A percentile compares a stretch with the other conserved stretches of the same genome.
phyloP scores from a whole-genome alignment of 768 basidiomycete genomes.

The Tylopilus felleus region DNA sequence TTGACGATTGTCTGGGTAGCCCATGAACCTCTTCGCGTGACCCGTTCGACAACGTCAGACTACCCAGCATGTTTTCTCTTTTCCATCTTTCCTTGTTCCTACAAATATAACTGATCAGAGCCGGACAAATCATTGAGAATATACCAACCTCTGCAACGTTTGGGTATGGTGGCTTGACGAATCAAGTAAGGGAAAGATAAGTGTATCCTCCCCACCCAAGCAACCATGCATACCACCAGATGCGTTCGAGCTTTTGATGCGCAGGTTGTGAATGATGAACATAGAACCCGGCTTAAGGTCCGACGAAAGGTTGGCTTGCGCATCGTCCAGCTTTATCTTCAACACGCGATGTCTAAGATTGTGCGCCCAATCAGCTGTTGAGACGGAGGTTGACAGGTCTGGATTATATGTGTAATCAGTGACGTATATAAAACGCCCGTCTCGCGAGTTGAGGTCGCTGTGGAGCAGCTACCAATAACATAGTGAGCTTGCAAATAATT shows the following conservation, averaged over 20 bases:
- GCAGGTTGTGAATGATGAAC: constrained; percentile 50
- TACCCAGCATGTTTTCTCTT: constrained; percentile 19
- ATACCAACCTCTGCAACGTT: constrained; percentile 21
- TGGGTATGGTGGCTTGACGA: constrained; percentile 13
- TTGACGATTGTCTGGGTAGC: not conserved
- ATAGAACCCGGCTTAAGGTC: constrained; percentile 39
- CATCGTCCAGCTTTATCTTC: constrained; percentile 49
- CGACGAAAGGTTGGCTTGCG: constrained; percentile 41
- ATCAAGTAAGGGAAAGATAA: constrained; percentile 21
- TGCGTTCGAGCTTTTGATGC: constrained; percentile 33
- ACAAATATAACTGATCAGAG: not conserved
- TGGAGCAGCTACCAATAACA: constrained; percentile 43
- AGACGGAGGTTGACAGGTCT: constrained; percentile 34
- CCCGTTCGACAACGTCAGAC: not conserved
- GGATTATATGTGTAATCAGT: constrained; percentile 63
- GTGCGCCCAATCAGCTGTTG: constrained; percentile 36
- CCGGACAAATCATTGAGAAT: not conserved
- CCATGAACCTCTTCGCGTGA: constrained; percentile 5
- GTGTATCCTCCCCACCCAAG: constrained; percentile 28
- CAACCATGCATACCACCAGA: constrained; percentile 21
- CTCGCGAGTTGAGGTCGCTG: constrained; percentile 30
- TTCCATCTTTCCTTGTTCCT: constrained; percentile 36
- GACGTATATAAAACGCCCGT: constrained; percentile 46
- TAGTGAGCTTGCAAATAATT: not conserved
- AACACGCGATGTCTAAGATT: constrained; percentile 50